Base-by-base conservation (phyloP, 2,329 filamentous ascomycete species). In the Cladosporium sp. region DNA sequence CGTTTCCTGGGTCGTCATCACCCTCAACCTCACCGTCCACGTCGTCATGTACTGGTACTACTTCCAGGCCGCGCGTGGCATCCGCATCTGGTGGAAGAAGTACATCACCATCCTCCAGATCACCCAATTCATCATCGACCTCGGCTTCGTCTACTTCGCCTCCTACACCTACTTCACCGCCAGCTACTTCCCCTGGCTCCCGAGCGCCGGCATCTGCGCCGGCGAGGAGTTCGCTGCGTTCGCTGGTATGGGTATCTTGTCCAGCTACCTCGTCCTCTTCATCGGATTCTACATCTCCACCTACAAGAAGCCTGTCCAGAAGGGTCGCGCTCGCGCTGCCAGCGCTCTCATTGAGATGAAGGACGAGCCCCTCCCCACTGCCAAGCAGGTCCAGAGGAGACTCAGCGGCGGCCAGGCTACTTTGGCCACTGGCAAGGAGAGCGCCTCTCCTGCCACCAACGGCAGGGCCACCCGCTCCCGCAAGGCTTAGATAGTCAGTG, bases 41-140 rank as follows among this genome's bases (percentile, higher is more conserved):
- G 94, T 98, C 67, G 91, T 97, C 78, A 98, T 98, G 94, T 98
- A 98, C 90, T 97, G 93, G 93, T 98, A 98, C 89, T 98, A 98
- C 88, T 98, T 98, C 90, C 94, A 98, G 86, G 94, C 92, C 77
- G 93, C 94, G 65, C 93, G 94, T 74, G 95, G 95, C 73, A 88
- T 98, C 80, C 90, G 90, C 76, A 95, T 97, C 82, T 97, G 93
- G 93, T 98, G 94, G 94, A 98, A 98, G 90, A 92, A 97, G 83
- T 98, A 94, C 90, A 96, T 98, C 78, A 98, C 94, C 74, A 92
- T 93, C 77, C 90, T 97, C 77, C 94, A 98, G 83, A 98, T 98
- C 80, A 88, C 92, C 75, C 94, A 98, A 80, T 98, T 98, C 83
- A 87, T 98, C 79, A 94, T 98, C 80, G 94, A 97, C 81, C 90